phyloP scores from a whole-genome alignment of 2,329 filamentous ascomycete genomes.

The Sordariomycetes sp. region DNA sequence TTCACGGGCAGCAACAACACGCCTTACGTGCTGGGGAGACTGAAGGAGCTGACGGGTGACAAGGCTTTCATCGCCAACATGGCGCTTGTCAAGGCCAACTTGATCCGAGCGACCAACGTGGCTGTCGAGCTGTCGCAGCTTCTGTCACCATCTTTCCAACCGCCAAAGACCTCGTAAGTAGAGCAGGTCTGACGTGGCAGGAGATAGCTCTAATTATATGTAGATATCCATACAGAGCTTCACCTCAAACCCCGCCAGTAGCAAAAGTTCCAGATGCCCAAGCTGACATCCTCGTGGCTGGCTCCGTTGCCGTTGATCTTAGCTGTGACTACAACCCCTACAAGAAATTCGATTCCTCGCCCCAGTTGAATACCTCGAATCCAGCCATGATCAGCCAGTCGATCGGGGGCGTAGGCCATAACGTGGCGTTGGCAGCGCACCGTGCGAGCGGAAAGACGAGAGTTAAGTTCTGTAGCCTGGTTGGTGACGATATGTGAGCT shows the following conservation, averaged over 20 bases:
- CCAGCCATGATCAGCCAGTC: slow-evolving; percentile 72
- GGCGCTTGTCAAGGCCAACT: slow-evolving; percentile 46
- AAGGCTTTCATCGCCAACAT: slow-evolving; percentile 67
- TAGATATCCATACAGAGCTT: slow-evolving; percentile 16
- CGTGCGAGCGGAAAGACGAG: slow-evolving; percentile 48
- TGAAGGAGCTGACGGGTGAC: slow-evolving; percentile 68
- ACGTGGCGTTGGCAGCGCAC: slow-evolving; percentile 79
- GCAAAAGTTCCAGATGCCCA: slow-evolving; percentile 11
- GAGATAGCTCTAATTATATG: slow-evolving; percentile 23
- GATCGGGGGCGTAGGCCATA: slow-evolving; percentile 85
- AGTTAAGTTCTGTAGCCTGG: slow-evolving; percentile 69
- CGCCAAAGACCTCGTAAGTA: slow-evolving; percentile 26
- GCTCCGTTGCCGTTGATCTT: slow-evolving; percentile 82
- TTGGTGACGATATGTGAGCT: slow-evolving; percentile 66
- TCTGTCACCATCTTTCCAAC: slow-evolving; percentile 17
- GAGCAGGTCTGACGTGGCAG: slow-evolving; percentile 10
- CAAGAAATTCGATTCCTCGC: slow-evolving; percentile 20
- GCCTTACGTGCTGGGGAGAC: slow-evolving; percentile 70
- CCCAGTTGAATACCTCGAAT: slow-evolving; percentile 72
- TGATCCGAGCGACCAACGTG: slow-evolving; percentile 44
- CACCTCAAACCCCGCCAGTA: background rate
- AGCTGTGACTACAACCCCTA: slow-evolving; percentile 61
- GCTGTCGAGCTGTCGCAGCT: slow-evolving; percentile 42
- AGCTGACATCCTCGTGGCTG: slow-evolving; percentile 73
- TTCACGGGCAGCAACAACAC: slow-evolving; percentile 71